Evolutionary conservation across 768 basidiomycete species (phyloP).

Genomic region (Termitomyces sp.): DNA sequence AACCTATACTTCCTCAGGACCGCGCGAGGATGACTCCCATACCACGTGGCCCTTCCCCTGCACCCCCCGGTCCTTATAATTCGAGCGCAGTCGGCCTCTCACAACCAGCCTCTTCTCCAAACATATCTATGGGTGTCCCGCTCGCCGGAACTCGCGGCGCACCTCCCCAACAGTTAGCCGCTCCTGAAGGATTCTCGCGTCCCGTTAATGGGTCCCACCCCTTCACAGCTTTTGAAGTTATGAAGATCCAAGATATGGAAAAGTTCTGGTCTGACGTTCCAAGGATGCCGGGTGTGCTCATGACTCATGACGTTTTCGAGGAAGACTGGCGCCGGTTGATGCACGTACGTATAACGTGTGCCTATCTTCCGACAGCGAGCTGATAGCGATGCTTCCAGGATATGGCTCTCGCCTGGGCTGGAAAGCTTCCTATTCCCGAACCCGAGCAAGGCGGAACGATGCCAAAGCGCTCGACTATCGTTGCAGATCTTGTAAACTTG

Average conservation of each 20-base stretch:
- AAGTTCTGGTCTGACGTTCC: slow-evolving; percentile 61
- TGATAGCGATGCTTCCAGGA: slow-evolving; percentile 40
- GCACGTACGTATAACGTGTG: slow-evolving; percentile 41
- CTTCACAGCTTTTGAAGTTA: slow-evolving; percentile 63
- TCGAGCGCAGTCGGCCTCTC: slow-evolving; percentile 12
- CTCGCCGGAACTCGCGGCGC: slow-evolving; percentile 22
- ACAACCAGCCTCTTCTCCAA: slow-evolving; percentile 25
- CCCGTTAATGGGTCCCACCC: slow-evolving; percentile 62
- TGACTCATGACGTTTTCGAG: slow-evolving; percentile 70
- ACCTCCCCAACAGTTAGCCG: slow-evolving; percentile 38
- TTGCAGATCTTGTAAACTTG: slow-evolving; percentile 68
- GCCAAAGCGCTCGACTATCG: slow-evolving; percentile 53
- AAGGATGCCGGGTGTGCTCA: slow-evolving; percentile 66
- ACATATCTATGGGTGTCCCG: slow-evolving; percentile 20
- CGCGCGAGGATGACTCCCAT: slow-evolving; percentile 49
- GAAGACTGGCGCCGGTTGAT: slow-evolving; percentile 81
- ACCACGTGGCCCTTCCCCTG: slow-evolving; percentile 27
- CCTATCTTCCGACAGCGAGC: neutral
- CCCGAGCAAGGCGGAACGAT: slow-evolving; percentile 38
- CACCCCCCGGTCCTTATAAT: slow-evolving; percentile 15
- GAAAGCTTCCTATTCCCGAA: slow-evolving; percentile 62
- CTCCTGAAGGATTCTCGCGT: slow-evolving; percentile 72
- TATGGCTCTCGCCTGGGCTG: slow-evolving; percentile 68
- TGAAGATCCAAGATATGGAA: slow-evolving; percentile 76
- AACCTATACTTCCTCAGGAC: slow-evolving; percentile 27